Evolutionary conservation across 2,329 filamentous ascomycete genomes (phyloP).

Genomic region (Botrytis porri): DNA sequence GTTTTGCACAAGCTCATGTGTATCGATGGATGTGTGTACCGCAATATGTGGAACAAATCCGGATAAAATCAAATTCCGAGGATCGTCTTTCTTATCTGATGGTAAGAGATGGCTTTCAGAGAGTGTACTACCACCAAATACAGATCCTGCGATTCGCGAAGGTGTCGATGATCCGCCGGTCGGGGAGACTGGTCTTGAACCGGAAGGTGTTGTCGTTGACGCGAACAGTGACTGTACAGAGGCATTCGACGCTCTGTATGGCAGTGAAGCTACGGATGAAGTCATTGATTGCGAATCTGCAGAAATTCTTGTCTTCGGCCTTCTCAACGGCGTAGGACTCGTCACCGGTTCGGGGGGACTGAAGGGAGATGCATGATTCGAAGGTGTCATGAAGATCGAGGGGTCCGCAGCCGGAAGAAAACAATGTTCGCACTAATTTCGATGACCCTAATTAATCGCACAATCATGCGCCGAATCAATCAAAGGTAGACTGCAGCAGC

Average conservation of each 20-base stretch:
- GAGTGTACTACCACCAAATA: constrained; percentile 47
- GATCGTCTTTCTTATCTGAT: constrained; percentile 42
- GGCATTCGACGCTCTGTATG: constrained; percentile 54
- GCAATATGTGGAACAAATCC: constrained; percentile 88
- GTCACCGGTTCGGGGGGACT: constrained; percentile 46
- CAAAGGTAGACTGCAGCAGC: not conserved
- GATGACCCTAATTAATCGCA: constrained; percentile 42
- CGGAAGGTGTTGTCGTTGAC: constrained; percentile 64
- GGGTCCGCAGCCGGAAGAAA: constrained; percentile 20
- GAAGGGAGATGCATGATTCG: constrained; percentile 64
- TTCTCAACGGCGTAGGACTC: constrained; percentile 55
- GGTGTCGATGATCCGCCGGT: constrained; percentile 54
- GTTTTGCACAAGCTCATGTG: constrained; percentile 71
- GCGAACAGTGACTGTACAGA: constrained; percentile 61
- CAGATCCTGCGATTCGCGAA: constrained; percentile 55
- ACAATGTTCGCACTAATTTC: constrained; percentile 28
- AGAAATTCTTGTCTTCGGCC: constrained; percentile 58
- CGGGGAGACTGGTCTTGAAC: constrained; percentile 66
- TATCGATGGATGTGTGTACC: constrained; percentile 82
- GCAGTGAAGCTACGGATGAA: constrained; percentile 49
- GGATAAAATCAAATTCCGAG: constrained; percentile 67
- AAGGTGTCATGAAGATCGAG: constrained; percentile 61
- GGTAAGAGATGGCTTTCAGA: constrained; percentile 37
- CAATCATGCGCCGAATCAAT: constrained; percentile 40
- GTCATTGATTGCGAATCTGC: constrained; percentile 50